A percentile compares a stretch with the other conserved stretches of the same genome.
phyloP scores from a whole-genome alignment of 2,329 filamentous ascomycete species.

The Colletotrichum coccodes region DNA sequence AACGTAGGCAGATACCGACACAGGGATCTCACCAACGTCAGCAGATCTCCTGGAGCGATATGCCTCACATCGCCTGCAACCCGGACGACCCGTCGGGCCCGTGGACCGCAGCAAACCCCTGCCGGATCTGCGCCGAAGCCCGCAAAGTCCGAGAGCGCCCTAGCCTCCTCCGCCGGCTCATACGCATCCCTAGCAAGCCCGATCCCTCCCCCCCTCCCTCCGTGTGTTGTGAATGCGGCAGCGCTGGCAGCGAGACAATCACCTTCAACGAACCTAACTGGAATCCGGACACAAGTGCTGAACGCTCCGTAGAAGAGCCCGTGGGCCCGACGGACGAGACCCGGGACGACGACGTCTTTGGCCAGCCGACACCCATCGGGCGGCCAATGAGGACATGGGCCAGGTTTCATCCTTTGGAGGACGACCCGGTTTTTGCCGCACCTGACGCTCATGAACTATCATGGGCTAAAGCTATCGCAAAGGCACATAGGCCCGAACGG shows the following conservation, averaged over 20 bases:
- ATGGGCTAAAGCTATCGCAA: not conserved
- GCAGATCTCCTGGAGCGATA: not conserved
- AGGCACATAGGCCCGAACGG: not conserved
- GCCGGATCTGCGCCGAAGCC: not conserved
- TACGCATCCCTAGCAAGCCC: not conserved
- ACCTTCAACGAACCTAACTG: not conserved
- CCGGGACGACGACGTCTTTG: not conserved
- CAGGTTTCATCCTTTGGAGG: not conserved
- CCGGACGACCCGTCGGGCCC: not conserved
- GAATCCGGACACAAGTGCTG: not conserved
- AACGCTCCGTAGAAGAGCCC: not conserved
- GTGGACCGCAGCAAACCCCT: not conserved
- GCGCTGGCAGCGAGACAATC: not conserved
- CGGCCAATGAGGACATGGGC: not conserved
- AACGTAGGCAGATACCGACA: not conserved
- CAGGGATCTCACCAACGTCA: not conserved
- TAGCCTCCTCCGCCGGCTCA: not conserved
- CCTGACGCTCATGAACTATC: not conserved
- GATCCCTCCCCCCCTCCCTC: not conserved
- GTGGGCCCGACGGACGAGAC: not conserved
- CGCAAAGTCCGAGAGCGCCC: not conserved
- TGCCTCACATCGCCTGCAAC: not conserved
- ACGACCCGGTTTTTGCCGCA: not conserved
- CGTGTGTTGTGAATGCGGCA: constrained; percentile 10
- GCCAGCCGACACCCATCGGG: not conserved